Evolutionary conservation across 139 green algal species (phyloP), one percentile per base, ranked within the genome.

Genomic region (Coccomyxa sp.): DNA sequence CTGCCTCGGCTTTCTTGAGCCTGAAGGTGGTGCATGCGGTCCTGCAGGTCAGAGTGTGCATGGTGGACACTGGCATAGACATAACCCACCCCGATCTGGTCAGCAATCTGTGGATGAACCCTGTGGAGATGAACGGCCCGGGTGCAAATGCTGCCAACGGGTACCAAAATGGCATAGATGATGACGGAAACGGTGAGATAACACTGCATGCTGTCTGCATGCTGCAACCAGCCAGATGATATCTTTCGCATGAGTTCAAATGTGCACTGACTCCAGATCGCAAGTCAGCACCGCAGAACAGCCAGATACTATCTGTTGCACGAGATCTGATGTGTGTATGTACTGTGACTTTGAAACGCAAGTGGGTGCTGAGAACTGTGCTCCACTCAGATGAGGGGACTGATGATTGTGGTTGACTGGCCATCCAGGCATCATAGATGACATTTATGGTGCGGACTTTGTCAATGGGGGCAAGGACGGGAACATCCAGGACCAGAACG

Each of bases 41-140:
- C 23, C 18, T 25, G 67, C 45, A 79, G 45, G 15, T 60, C 82
- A 95, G 93, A 30, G 90, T 96, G 28, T 94, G 93, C 67, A 86
- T 96, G 32, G 83, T 96, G 13, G 93, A 95, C 82, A 93, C 88
- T 16, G 94, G 94, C 28, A 80, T 91, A 9, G 91, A 95, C 28
- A 78, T 90, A 51, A 87, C 82, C 0, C 93, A 96, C 79, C 85
- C 86, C 27, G 92, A 95, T 79, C 79, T 97, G 13, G 30, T 51
- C 1, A 30, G 16, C 17, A 93, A 92, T 81, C 59, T 95, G 45
- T 94, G 92, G 90, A 82, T 82, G 18, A 96, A 96, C 83, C 32
- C 67, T 0, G 81, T 51, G 0, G 92, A 96, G 82, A 86, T 90
- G 15, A 84, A 86, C 10, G 88, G 84, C 28, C 77, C 82, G 23